A percentile compares a stretch with the other conserved stretches of the same genome.
phyloP scores from a whole-genome alignment of 768 basidiomycete genomes.

The Panellus pusillus region DNA sequence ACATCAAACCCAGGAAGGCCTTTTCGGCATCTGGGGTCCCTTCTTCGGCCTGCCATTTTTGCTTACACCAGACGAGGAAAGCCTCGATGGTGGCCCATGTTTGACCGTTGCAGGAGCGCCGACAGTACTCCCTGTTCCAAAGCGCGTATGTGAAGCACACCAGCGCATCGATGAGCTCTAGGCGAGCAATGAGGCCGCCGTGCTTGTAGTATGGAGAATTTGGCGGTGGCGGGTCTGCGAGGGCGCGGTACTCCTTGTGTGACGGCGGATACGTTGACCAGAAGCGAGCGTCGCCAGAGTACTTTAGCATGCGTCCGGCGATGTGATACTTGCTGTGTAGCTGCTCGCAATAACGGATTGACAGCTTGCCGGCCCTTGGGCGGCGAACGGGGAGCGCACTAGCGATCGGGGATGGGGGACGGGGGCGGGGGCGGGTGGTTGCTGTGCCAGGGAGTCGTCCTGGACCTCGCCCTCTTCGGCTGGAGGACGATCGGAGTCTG shows the following conservation, averaged over 20 bases:
- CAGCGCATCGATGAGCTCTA: constrained; percentile 80
- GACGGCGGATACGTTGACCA: constrained; percentile 69
- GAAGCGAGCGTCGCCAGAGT: constrained; percentile 78
- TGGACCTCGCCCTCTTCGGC: constrained; percentile 55
- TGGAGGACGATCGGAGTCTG: constrained; percentile 25
- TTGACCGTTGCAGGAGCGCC: constrained; percentile 53
- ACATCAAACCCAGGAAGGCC: constrained; percentile 82
- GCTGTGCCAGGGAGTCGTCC: constrained; percentile 37
- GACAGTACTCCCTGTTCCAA: constrained; percentile 73
- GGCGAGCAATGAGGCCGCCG: constrained; percentile 71
- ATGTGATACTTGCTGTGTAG: constrained; percentile 71
- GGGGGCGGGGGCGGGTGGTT: constrained; percentile 5
- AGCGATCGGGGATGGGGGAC: constrained; percentile 29
- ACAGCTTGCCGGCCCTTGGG: constrained; percentile 60
- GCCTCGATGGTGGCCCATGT: constrained; percentile 71
- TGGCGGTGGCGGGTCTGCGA: constrained; percentile 61
- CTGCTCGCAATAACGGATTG: constrained; percentile 49
- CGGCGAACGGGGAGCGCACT: constrained; percentile 60
- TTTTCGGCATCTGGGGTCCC: constrained; percentile 51
- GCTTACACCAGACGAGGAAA: constrained; percentile 71
- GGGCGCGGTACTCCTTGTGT: constrained; percentile 63
- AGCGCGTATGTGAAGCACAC: constrained; percentile 82
- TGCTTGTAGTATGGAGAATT: constrained; percentile 74
- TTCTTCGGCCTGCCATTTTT: constrained; percentile 61
- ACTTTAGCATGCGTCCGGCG: constrained; percentile 75